A percentile compares a stretch with the other conserved stretches of the same genome.
These are phyloP conservation scores for Lachancea dasiensis DNA, from an alignment of 805 yeast species.

Conservation along the genomic window DNA sequence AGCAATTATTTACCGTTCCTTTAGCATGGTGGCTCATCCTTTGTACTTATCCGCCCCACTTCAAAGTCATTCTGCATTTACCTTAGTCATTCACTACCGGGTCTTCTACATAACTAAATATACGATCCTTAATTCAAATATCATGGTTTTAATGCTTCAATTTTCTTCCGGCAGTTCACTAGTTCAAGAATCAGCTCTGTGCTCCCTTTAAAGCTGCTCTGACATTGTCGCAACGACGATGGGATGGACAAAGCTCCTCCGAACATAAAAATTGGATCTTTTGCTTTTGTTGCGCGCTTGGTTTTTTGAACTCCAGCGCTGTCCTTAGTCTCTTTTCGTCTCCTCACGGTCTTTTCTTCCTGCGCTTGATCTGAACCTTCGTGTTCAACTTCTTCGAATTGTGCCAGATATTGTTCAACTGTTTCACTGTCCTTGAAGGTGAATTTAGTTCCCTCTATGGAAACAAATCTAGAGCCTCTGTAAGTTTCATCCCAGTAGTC, in stretches of 20 bases:
- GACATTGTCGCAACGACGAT: conserved; percentile 22
- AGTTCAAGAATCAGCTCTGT: conserved; percentile 20
- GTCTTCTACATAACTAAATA: neutral
- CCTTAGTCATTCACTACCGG: conserved; percentile 6
- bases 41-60: neutral
- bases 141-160: conserved; percentile 4
- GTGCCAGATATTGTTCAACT: neutral
- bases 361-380: neutral
- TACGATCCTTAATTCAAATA: neutral
- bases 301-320: neutral
- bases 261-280: conserved; percentile 30
- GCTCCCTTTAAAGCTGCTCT: conserved; percentile 23
- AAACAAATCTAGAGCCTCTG: conserved; percentile 19
- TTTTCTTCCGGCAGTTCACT: conserved; percentile 18
- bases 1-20: conserved; percentile 1
- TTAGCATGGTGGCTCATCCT: conserved; percentile 7
- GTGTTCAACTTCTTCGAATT: conserved; percentile 2
- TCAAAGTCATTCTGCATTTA: conserved; percentile 7
- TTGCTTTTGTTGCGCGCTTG: neutral
- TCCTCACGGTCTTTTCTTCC: conserved; percentile 2
- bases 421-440: neutral
- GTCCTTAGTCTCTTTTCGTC: conserved; percentile 1
- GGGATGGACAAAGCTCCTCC: conserved; percentile 28
- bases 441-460: conserved; percentile 4
- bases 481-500: conserved; percentile 31